These are phyloP conservation scores for Nitzschia inconspicua DNA, from an alignment of 108 stramenopile species.

Conservation along the genomic window DNA sequence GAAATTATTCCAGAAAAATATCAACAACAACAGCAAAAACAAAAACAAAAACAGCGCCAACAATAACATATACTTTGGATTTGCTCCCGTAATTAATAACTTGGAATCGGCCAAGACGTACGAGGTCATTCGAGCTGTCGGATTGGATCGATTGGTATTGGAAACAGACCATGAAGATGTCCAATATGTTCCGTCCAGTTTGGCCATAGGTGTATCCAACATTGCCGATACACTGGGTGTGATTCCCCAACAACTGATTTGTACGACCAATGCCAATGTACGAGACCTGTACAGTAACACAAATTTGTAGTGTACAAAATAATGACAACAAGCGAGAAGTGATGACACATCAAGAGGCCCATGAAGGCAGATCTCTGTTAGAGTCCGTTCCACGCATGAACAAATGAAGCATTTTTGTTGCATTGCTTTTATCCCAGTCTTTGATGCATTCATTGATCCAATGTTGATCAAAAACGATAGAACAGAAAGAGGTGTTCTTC, in stretches of 20 bases:
- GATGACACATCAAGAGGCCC: too few relatives aligned
- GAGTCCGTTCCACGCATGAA: too few relatives aligned
- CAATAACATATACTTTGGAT: slow-evolving; percentile 79
- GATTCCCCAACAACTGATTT: slow-evolving; percentile 41
- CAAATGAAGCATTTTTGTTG: too few relatives aligned
- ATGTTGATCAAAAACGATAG: too few relatives aligned
- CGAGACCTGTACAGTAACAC: slow-evolving; percentile 41
- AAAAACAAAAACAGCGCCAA: slow-evolving; percentile 15
- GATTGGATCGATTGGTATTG: slow-evolving; percentile 65
- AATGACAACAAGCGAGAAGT: too few relatives aligned
- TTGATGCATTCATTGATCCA: too few relatives aligned
- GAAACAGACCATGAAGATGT: slow-evolving; percentile 87
- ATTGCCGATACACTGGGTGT: slow-evolving; percentile 52
- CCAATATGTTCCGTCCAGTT: slow-evolving; percentile 38
- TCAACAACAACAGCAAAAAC: not conserved
- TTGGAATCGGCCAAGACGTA: slow-evolving; percentile 62
- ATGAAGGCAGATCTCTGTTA: too few relatives aligned
- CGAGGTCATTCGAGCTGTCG: slow-evolving; percentile 59
- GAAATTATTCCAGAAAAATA: not conserved
- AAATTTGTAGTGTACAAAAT: too few relatives aligned
- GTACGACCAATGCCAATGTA: slow-evolving; percentile 55
- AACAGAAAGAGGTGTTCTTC: too few relatives aligned
- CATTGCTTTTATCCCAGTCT: too few relatives aligned
- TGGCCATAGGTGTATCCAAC: slow-evolving; percentile 32
- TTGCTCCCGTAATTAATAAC: slow-evolving; percentile 76